Evolutionary conservation across 2,329 filamentous ascomycete species (phyloP).

Genomic region (Ceratocystis smalleyi): DNA sequence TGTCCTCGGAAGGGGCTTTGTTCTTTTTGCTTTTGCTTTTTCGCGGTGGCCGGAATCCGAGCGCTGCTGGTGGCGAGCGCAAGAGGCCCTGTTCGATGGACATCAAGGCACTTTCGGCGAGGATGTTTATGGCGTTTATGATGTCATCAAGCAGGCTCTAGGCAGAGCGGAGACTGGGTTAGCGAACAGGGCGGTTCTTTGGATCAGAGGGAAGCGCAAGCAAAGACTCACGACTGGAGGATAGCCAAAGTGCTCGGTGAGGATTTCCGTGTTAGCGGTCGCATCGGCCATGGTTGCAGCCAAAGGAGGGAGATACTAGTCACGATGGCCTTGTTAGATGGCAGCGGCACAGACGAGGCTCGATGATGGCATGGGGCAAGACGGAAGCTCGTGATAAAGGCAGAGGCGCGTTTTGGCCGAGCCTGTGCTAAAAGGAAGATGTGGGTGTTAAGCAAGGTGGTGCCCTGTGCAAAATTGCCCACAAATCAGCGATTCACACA

Average conservation of each 20-base stretch:
- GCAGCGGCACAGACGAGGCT: neutral
- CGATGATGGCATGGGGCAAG: neutral
- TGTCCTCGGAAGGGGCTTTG: neutral
- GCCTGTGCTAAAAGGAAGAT: neutral
- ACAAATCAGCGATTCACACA: neutral
- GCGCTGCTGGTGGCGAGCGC: slow-evolving; percentile 52
- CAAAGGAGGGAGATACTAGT: neutral
- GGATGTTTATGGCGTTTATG: slow-evolving; percentile 88
- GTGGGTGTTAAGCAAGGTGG: neutral
- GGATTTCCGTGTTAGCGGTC: slow-evolving; percentile 44
- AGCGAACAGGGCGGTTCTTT: neutral
- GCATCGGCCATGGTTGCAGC: slow-evolving; percentile 12
- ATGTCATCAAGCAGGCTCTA: slow-evolving; percentile 93
- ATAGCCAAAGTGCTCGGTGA: slow-evolving; percentile 93
- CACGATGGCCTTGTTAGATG: neutral
- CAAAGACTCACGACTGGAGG: slow-evolving; percentile 60
- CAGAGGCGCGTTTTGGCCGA: neutral
- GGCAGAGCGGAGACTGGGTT: slow-evolving; percentile 9
- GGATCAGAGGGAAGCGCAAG: neutral
- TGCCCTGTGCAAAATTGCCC: neutral
- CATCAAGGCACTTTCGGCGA: slow-evolving; percentile 78
- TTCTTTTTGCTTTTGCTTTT: slow-evolving; percentile 23
- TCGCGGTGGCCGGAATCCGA: slow-evolving; percentile 57
- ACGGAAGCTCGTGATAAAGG: neutral
- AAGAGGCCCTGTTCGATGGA: slow-evolving; percentile 73